Evolutionary conservation across 768 basidiomycete species (phyloP).

Genomic region (Mycena metata): DNA sequence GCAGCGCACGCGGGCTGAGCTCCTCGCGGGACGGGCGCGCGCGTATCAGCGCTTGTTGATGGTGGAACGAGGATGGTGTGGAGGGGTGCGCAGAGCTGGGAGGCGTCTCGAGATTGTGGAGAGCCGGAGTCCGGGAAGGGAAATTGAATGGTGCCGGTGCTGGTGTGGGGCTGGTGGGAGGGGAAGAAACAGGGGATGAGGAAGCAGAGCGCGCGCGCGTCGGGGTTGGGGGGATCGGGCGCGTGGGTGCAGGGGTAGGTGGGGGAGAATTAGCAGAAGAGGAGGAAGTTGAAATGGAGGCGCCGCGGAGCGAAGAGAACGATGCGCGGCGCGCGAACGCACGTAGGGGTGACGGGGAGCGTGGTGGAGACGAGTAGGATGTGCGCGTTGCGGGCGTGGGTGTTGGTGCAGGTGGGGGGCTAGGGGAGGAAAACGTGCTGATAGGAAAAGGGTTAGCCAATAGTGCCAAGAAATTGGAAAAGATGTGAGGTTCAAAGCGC

Average conservation of each 20-base stretch:
- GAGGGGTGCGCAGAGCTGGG: conserved; percentile 43
- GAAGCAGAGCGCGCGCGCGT: conserved; percentile 20
- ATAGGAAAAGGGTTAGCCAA: neutral
- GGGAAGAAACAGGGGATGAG: conserved; percentile 46
- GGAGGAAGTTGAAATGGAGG: conserved; percentile 25
- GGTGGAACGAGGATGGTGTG: conserved; percentile 39
- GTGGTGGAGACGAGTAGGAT: conserved; percentile 45
- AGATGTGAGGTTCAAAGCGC: neutral
- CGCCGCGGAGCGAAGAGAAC: conserved; percentile 20
- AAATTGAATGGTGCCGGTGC: conserved; percentile 39
- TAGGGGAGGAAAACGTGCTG: conserved; percentile 40
- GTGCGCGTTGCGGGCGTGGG: conserved; percentile 42
- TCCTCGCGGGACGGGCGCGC: neutral
- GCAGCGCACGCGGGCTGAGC: conserved; percentile 57
- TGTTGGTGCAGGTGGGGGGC: conserved; percentile 36
- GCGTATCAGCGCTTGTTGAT: conserved; percentile 11
- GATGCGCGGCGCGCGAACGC: conserved; percentile 36
- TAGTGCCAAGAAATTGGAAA: neutral
- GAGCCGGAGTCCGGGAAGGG: conserved; percentile 41
- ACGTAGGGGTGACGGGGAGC: conserved; percentile 45
- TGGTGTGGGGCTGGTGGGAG: conserved; percentile 37
- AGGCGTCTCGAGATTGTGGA: conserved; percentile 39
- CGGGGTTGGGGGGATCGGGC: too few species aligned
- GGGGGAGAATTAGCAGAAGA: neutral
- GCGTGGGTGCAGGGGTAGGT: too few species aligned